phyloP scores from a whole-genome alignment of 352 stramenopile species.

The Pythium apleroticum region DNA sequence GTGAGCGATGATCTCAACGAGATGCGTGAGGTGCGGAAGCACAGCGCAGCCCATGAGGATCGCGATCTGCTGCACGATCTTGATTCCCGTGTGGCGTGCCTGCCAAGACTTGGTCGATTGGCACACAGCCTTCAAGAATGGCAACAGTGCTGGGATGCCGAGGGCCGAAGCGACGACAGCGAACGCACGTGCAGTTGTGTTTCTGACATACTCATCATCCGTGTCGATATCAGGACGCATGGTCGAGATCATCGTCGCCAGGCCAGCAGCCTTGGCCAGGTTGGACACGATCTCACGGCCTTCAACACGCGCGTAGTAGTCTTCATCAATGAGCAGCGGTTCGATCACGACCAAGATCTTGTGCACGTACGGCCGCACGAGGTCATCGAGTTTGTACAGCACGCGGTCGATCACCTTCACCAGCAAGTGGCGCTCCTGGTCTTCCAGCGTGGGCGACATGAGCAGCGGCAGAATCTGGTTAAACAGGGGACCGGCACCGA shows the following conservation, averaged over 20 bases:
- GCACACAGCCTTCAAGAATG: constrained; percentile 99
- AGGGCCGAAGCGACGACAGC: constrained; percentile 98
- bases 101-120: constrained; percentile 98
- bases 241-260: constrained; percentile 99
- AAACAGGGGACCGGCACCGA: constrained; percentile 97
- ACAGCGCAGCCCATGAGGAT: constrained; percentile 98
- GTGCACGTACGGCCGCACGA: constrained; percentile 99
- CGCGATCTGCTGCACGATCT: constrained; percentile 99
- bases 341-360: constrained; percentile 99
- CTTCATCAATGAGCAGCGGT: constrained; percentile 99
- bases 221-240: constrained; percentile 99
- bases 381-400: constrained; percentile 98
- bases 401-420: constrained; percentile 99
- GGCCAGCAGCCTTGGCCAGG: constrained; percentile 97
- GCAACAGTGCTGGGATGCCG: constrained; percentile 96
- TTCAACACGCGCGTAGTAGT: constrained; percentile 99
- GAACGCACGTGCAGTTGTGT: constrained; percentile 98
- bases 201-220: constrained; percentile 98
- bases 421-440: constrained; percentile 98
- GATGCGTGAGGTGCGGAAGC: constrained; percentile 96
- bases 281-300: constrained; percentile 99
- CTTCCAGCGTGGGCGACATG: constrained; percentile 98
- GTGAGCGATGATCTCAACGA: constrained; percentile 98
- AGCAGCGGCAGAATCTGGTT: constrained; percentile 99
- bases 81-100: constrained; percentile 98